These are phyloP conservation scores for Decorospora gaudefroyi DNA, from an alignment of 2,329 filamentous ascomycete species.

Conservation along the genomic window DNA sequence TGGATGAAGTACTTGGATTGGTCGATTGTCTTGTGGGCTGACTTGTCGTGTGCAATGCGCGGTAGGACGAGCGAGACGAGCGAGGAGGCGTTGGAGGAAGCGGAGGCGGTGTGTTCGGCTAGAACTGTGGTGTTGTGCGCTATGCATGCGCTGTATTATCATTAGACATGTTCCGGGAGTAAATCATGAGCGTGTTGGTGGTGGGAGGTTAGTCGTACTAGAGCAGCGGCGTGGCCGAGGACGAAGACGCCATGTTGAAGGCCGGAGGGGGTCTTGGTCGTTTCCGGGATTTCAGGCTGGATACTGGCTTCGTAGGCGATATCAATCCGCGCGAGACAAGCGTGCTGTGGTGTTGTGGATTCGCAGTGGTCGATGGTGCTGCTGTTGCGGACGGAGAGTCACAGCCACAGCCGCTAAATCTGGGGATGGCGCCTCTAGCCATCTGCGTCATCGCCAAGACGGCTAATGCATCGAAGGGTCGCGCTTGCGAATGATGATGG, in stretches of 20 bases:
- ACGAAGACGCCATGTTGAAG: slow-evolving; percentile 47
- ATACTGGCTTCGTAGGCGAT: slow-evolving; percentile 8
- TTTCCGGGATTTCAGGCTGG: slow-evolving; percentile 1
- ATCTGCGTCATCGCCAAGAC: slow-evolving; percentile 34
- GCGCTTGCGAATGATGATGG: slow-evolving; percentile 4
- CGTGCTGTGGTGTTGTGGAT: slow-evolving; percentile 6
- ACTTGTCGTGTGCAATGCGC: slow-evolving; percentile 79
- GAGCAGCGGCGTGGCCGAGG: slow-evolving; percentile 46
- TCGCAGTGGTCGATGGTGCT: slow-evolving; percentile 3
- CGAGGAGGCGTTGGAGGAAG: slow-evolving; percentile 79
- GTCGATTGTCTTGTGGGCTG: slow-evolving; percentile 92
- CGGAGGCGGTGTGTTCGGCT: slow-evolving; percentile 85
- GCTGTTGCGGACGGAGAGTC: slow-evolving; percentile 14
- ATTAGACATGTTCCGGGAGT: slow-evolving; percentile 15
- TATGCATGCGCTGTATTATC: slow-evolving; percentile 75
- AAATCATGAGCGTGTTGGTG: not conserved
- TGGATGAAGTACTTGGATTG: slow-evolving; percentile 92
- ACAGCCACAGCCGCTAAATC: slow-evolving; percentile 27
- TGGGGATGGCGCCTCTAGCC: slow-evolving; percentile 30
- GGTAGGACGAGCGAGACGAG: slow-evolving; percentile 93
- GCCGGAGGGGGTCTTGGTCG: slow-evolving; percentile 4
- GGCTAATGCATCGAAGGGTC: slow-evolving; percentile 15
- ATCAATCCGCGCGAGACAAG: slow-evolving; percentile 12
- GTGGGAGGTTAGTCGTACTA: slow-evolving; percentile 35
- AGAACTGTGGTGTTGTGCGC: slow-evolving; percentile 93